Conservation (phyloP, 2,329 filamentous ascomycete genomes). For the Diaporthe humulicola region DNA sequence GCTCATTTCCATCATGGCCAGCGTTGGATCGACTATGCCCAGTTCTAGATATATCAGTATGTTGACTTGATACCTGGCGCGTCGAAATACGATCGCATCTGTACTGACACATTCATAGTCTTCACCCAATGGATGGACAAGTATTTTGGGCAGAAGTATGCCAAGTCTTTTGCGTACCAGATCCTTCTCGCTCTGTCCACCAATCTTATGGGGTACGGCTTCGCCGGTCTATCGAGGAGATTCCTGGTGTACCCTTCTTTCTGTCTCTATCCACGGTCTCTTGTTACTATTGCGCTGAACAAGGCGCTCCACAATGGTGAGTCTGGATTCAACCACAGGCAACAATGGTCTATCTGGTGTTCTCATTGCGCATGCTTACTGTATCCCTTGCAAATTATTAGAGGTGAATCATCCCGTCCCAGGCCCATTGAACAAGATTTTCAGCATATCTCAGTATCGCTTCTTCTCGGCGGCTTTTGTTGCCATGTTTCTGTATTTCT, state of each 20-base stretch:
- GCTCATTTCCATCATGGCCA: slow-evolving; percentile 72
- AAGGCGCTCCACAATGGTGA: slow-evolving; percentile 58
- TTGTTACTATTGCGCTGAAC: slow-evolving; percentile 62
- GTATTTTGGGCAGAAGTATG: slow-evolving; percentile 56
- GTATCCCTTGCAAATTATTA: background rate
- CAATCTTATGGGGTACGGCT: slow-evolving; percentile 68
- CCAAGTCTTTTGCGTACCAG: slow-evolving; percentile 62
- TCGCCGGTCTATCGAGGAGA: slow-evolving; percentile 62
- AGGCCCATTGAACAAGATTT: slow-evolving; percentile 51
- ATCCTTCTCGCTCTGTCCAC: slow-evolving; percentile 63
- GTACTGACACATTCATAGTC: slow-evolving; percentile 26
- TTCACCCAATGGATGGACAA: slow-evolving; percentile 17
- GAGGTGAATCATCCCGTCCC: background rate
- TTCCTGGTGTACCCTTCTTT: slow-evolving; percentile 65
- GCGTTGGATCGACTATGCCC: slow-evolving; percentile 59
- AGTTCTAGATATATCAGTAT: slow-evolving; percentile 61
- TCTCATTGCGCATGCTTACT: background rate
- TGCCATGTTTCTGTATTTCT: slow-evolving; percentile 63
- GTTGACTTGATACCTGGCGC: slow-evolving; percentile 54
- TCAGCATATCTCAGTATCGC: slow-evolving; percentile 57
- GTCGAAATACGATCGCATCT: background rate
- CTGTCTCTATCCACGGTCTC: slow-evolving; percentile 64
- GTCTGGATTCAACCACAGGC: background rate
- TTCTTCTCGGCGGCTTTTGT: slow-evolving; percentile 59
- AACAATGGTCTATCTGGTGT: background rate